Percentiles rank a stretch among this genome's conserved stretches.
These are phyloP conservation scores for Backusella macrospora DNA, from an alignment of 192 early-diverging fungal species.

Conservation along the genomic window DNA sequence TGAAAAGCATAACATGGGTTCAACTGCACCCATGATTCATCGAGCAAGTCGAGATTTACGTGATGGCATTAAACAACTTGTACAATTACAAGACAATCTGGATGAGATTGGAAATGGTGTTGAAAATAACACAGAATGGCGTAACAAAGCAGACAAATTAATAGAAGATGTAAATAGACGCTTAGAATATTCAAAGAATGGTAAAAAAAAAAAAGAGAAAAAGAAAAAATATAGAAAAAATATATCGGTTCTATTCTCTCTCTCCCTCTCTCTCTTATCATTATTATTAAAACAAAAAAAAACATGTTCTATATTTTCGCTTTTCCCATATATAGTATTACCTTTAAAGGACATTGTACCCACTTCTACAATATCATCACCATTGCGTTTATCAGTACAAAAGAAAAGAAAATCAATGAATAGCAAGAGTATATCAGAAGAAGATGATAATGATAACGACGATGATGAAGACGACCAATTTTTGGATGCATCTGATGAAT, in stretches of 20 bases:
- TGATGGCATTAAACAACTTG: slow-evolving; percentile 33
- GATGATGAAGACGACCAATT: background rate
- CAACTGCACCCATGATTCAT: background rate
- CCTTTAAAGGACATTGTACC: slow-evolving; percentile 15
- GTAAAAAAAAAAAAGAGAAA: background rate
- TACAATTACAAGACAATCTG: slow-evolving; percentile 32
- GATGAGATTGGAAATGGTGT: slow-evolving; percentile 17
- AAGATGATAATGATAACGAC: background rate
- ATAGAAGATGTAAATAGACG: slow-evolving; percentile 26
- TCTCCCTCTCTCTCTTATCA: too few relatives aligned
- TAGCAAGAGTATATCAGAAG: slow-evolving; percentile 3
- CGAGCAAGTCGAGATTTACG: slow-evolving; percentile 18
- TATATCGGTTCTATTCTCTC: too few relatives aligned
- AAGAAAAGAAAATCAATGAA: background rate
- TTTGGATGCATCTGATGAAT: slow-evolving; percentile 3
- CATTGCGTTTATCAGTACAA: background rate
- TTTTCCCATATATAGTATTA: background rate
- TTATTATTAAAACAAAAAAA: background rate
- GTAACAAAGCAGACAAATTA: slow-evolving; percentile 1
- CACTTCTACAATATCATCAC: background rate
- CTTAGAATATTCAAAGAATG: slow-evolving; percentile 16
- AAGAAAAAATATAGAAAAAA: background rate
- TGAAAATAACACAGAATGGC: slow-evolving; percentile 1
- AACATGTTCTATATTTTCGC: background rate
- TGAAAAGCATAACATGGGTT: slow-evolving; percentile 3